Evolutionary conservation across 75 land plant genomes (phyloP).

Genomic region (Picea sitchensis): DNA sequence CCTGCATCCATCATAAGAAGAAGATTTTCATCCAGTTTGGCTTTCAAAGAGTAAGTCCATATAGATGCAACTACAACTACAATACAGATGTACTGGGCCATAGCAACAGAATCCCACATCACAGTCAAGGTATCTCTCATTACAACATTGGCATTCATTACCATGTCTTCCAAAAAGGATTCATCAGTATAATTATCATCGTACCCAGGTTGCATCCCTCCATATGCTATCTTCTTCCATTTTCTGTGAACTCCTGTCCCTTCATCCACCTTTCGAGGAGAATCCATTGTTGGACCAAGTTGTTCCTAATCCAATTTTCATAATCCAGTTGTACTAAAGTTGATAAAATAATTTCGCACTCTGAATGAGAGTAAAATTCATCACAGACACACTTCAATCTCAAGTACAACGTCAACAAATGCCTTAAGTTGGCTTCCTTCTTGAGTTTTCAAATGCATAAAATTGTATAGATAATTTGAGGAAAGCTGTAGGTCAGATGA

Average conservation of each 20-base stretch:
- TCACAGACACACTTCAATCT: too few species aligned
- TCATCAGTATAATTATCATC: constrained; percentile 92
- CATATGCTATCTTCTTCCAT: constrained; percentile 95
- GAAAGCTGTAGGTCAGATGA: too few species aligned
- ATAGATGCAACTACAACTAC: constrained; percentile 71
- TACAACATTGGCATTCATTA: constrained; percentile 91
- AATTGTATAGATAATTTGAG: too few species aligned
- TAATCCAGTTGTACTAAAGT: background rate
- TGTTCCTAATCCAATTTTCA: background rate
- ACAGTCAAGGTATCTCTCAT: constrained; percentile 65
- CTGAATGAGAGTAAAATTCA: too few species aligned
- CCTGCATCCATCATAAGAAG: constrained; percentile 63
- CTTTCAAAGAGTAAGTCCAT: constrained; percentile 73
- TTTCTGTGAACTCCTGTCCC: constrained; percentile 14
- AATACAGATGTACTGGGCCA: constrained; percentile 72
- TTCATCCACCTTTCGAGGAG: background rate
- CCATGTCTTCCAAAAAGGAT: constrained; percentile 84
- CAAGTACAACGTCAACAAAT: too few species aligned
- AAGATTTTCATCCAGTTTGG: constrained; percentile 44
- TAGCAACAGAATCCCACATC: constrained; percentile 81
- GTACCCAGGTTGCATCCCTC: constrained; percentile 92
- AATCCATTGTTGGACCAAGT: constrained; percentile 3
- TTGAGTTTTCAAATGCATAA: too few species aligned
- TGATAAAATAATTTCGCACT: background rate
- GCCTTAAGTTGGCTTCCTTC: too few species aligned